Evolutionary conservation across 1,284 basidiomycete genomes (phyloP).

Genomic region (Trametes polyzona): DNA sequence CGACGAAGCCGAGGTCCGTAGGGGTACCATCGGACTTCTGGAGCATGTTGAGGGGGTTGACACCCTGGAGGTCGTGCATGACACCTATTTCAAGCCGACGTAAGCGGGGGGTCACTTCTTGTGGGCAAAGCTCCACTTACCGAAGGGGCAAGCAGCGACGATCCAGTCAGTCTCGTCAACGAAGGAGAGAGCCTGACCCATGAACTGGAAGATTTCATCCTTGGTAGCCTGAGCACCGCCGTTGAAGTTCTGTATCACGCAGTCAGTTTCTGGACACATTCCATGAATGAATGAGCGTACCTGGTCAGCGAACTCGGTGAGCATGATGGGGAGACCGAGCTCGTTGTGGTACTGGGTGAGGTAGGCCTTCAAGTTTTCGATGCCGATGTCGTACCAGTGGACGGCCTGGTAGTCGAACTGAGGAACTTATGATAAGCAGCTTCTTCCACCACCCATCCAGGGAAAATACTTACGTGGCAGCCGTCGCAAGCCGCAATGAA

Average conservation of each 20-base stretch:
- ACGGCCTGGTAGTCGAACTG: slow-evolving; percentile 56
- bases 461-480: slow-evolving; percentile 51
- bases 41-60: slow-evolving; percentile 66
- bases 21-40: slow-evolving; percentile 47
- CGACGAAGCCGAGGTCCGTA: slow-evolving; percentile 50
- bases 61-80: slow-evolving; percentile 70
- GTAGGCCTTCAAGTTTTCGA: slow-evolving; percentile 54
- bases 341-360: slow-evolving; percentile 51
- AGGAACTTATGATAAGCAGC: not conserved
- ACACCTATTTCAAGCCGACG: slow-evolving; percentile 59
- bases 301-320: slow-evolving; percentile 76
- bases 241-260: slow-evolving; percentile 59
- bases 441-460: slow-evolving; percentile 25
- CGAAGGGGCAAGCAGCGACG: slow-evolving; percentile 69
- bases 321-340: slow-evolving; percentile 47
- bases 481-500: slow-evolving; percentile 58
- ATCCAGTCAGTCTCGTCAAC: slow-evolving; percentile 61
- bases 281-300: slow-evolving; percentile 35
- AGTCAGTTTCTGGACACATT: not conserved
- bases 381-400: slow-evolving; percentile 65
- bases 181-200: slow-evolving; percentile 55
- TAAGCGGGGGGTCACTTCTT: too few species aligned
- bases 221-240: slow-evolving; percentile 55
- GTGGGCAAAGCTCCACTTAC: too few species aligned
- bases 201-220: slow-evolving; percentile 59